phyloP scores from a whole-genome alignment of 768 basidiomycete species.

The Hortiboletus flavorubellus region DNA sequence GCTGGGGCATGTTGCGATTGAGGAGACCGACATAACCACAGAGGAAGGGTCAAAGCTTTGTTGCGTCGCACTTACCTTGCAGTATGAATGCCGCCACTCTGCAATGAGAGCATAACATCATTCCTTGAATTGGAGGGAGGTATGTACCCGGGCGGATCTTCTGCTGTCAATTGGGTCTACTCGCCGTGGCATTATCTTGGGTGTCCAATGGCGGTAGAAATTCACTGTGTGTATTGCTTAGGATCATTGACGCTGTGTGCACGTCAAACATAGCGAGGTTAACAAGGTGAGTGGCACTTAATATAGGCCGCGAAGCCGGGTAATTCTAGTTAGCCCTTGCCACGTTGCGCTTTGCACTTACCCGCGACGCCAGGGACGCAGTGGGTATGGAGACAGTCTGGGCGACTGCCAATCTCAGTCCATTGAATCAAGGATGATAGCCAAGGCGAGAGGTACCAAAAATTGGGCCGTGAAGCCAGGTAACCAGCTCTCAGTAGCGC shows the following conservation, averaged over 20 bases:
- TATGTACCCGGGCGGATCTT: neutral
- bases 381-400: neutral
- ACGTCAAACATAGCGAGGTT: neutral
- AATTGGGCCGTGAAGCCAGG: too few relatives aligned
- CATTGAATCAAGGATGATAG: too few relatives aligned
- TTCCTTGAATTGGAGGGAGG: neutral
- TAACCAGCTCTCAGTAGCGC: too few relatives aligned
- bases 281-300: neutral
- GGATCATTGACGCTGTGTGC: neutral
- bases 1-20: neutral
- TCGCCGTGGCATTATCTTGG: neutral
- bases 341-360: neutral
- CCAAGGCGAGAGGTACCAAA: too few relatives aligned
- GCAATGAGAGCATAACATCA: too few relatives aligned
- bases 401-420: too few relatives aligned
- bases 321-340: neutral
- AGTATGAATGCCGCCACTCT: neutral
- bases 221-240: neutral
- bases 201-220: neutral
- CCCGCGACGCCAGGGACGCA: neutral
- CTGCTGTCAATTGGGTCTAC: neutral
- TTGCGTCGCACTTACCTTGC: neutral
- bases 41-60: neutral
- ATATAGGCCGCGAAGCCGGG: neutral
- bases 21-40: neutral